Percentiles rank a stretch among this genome's conserved stretches.
phyloP scores from a whole-genome alignment of 768 basidiomycete genomes.

The Hortiboletus flavorubellus region DNA sequence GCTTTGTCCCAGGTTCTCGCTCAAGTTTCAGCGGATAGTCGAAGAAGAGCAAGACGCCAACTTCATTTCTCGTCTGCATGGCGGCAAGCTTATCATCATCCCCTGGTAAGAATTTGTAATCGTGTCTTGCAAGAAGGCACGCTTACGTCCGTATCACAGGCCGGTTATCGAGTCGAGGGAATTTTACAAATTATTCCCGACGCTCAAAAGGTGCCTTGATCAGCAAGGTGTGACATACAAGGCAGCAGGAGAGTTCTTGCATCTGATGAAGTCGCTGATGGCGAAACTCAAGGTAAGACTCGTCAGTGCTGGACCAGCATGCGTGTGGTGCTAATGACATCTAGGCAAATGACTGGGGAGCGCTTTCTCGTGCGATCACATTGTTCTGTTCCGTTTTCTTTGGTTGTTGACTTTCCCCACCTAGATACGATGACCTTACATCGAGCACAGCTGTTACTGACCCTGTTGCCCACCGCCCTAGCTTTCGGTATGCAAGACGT shows the following conservation, averaged over 20 bases:
- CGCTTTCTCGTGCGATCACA: conserved; percentile 54
- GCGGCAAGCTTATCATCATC: conserved; percentile 51
- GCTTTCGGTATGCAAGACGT: conserved; percentile 46
- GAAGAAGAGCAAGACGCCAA: conserved; percentile 56
- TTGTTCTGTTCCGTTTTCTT: too few relatives aligned
- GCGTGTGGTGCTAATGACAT: background rate
- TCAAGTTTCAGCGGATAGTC: conserved; percentile 60
- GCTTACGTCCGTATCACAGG: conserved; percentile 4
- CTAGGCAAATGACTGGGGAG: conserved; percentile 61
- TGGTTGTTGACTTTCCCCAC: too few relatives aligned
- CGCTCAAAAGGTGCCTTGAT: conserved; percentile 45
- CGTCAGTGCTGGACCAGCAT: background rate
- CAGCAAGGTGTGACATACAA: conserved; percentile 46
- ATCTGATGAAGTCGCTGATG: conserved; percentile 59
- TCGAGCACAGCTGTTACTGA: conserved; percentile 40
- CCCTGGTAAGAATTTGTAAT: conserved; percentile 40
- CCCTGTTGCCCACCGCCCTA: conserved; percentile 45
- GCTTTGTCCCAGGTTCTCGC: conserved; percentile 40
- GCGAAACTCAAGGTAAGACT: conserved; percentile 56
- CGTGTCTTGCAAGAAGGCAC: background rate
- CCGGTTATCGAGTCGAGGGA: conserved; percentile 61
- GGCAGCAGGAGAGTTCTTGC: conserved; percentile 51
- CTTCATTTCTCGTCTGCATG: conserved; percentile 58
- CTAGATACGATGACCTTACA: conserved; percentile 46
- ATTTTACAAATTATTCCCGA: conserved; percentile 52